Evolutionary conservation across 2,329 filamentous ascomycete species (phyloP).

Genomic region (Trichoderma semiorbis): DNA sequence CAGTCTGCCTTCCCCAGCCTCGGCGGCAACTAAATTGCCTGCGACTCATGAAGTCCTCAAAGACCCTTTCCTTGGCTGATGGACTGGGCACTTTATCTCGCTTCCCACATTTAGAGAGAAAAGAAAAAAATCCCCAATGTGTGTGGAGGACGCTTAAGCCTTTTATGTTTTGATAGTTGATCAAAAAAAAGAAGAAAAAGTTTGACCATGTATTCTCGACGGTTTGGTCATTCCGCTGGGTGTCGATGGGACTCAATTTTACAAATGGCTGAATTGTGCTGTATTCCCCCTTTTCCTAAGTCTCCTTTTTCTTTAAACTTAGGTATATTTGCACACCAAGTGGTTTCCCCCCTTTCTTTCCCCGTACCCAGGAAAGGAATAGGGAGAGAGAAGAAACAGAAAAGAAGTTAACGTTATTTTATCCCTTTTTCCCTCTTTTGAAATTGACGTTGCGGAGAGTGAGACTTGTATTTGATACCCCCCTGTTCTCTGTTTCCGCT

Average conservation of each 20-base stretch:
- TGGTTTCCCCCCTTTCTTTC: background rate
- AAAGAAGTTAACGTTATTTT: background rate
- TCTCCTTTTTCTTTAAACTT: background rate
- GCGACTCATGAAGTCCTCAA: conserved; percentile 12
- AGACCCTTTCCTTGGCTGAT: conserved; percentile 17
- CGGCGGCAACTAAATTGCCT: conserved; percentile 47
- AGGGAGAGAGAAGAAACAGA: background rate
- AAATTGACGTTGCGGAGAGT: background rate
- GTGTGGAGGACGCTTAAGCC: conserved; percentile 22
- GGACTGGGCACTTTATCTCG: conserved; percentile 12
- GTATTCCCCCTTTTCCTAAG: background rate
- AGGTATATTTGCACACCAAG: background rate
- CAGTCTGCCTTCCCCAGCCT: conserved; percentile 60
- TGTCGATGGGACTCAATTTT: conserved; percentile 20
- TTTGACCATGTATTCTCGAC: conserved; percentile 30
- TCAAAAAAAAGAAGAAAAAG: conserved; percentile 24
- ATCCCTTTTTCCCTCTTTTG: background rate
- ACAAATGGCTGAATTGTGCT: conserved; percentile 24
- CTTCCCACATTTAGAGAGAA: conserved; percentile 10
- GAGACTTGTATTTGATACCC: background rate
- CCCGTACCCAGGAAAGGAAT: background rate
- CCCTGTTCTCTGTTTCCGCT: background rate
- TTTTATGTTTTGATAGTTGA: conserved; percentile 30
- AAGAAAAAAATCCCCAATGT: background rate
- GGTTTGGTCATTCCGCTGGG: conserved; percentile 18